Evolutionary conservation across 2,329 filamentous ascomycete genomes (phyloP), one percentile per base, ranked within the genome.

Genomic region (Sporothrix dimorphospora): DNA sequence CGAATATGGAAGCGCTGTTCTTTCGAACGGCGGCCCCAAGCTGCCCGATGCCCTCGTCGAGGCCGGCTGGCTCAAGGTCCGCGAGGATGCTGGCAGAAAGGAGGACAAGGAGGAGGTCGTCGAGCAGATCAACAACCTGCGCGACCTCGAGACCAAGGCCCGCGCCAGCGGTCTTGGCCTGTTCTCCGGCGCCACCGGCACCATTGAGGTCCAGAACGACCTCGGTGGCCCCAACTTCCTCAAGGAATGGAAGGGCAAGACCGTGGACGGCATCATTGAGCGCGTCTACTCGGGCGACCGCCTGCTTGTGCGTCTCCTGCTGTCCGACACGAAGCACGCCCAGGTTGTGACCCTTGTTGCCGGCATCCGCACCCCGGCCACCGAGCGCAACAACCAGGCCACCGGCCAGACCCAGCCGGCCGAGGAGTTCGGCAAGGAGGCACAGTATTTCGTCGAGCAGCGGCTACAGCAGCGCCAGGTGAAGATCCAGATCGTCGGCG

Each of bases 61-160:
- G 79, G 93, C 94, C 78, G 96, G 96, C 76, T 98, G 94, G 94
- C 84, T 94, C 75, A 97, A 96, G 83, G 88, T 99, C 73, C 90
- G 96, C 75, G 96, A 99, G 78, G 96, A 99, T 81, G 94, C 95
- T 73, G 94, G 94, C 74, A 91, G 92, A 76, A 96, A 95, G 79
- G 94, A 98, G 76, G 94, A 98, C 73, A 90, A 91, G 1, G 92
- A 96, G 72, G 91, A 94, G 69, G 86, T 91, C 9, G 85, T 87
- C 38, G 83, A 90, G 75, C 87, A 92, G 73, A 85, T 99, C 30
- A 92, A 97, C 77, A 91, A 89, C 77, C 88, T 99, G 73, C 91
- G 93, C 76, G 86, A 86, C 65, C 84, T 95, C 45, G 94, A 98
- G 82, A 85, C 88, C 57, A 88, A 92, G 76, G 96, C 96, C 73